Conservation (phyloP, 441 rosid species). For the Pelargonium myrrhifolium region DNA sequence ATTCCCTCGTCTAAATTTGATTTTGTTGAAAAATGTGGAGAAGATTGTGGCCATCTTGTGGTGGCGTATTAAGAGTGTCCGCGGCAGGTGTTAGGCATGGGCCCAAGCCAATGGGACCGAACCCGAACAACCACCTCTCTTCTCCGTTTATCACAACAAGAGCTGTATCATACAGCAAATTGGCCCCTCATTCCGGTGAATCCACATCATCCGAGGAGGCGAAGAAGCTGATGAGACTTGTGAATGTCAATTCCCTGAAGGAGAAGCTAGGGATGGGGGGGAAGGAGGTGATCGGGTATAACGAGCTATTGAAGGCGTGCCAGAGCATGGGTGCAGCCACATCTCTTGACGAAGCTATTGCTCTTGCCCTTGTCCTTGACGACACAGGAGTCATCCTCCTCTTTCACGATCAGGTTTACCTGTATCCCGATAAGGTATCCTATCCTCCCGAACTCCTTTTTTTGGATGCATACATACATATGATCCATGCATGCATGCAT, state of each 20-base stretch:
- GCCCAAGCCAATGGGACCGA: no score
- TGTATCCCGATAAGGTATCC: slow-evolving; percentile 78
- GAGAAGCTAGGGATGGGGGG: slow-evolving; percentile 48
- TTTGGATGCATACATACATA: not conserved
- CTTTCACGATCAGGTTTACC: slow-evolving; percentile 72
- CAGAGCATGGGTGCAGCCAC: slow-evolving; percentile 58
- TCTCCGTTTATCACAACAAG: no score
- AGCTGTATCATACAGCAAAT: no score
- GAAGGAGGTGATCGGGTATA: slow-evolving; percentile 54
- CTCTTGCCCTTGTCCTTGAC: slow-evolving; percentile 74
- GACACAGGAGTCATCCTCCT: slow-evolving; percentile 79
- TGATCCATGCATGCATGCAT: not conserved
- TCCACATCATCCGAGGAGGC: slow-evolving; percentile 49
- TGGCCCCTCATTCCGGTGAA: not conserved
- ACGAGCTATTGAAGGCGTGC: slow-evolving; percentile 53
- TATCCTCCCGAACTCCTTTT: not conserved
- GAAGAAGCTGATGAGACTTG: slow-evolving; percentile 72
- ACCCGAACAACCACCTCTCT: no score
- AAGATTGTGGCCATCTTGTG: no score
- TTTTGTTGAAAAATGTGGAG: no score
- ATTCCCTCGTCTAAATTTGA: no score
- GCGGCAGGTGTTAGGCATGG: no score
- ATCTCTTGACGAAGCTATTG: slow-evolving; percentile 53
- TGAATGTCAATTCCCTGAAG: slow-evolving; percentile 71
- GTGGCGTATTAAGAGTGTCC: no score